Percentiles rank a stretch among this genome's conserved stretches.
Evolutionary conservation across 2,329 filamentous ascomycete genomes (phyloP).

Genomic region (Penicillium sp.): DNA sequence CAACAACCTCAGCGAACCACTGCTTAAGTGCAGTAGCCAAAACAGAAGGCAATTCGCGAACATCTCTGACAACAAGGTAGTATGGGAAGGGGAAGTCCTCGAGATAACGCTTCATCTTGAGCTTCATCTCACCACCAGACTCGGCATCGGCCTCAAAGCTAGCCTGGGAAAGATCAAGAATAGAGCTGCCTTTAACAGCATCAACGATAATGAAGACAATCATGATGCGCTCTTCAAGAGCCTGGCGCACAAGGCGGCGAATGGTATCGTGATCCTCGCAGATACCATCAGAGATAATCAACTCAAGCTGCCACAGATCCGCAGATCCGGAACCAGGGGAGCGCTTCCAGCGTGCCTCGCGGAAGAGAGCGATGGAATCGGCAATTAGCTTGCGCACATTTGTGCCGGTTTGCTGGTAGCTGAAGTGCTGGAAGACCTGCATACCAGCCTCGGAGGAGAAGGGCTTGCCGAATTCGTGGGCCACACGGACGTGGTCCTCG

Average conservation of each 20-base stretch:
- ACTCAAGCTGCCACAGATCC: slow-evolving; percentile 92
- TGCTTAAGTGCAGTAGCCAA: slow-evolving; percentile 86
- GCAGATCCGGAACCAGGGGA: slow-evolving; percentile 51
- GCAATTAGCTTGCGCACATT: slow-evolving; percentile 79
- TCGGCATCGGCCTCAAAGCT: slow-evolving; percentile 70
- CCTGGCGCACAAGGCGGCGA: slow-evolving; percentile 77
- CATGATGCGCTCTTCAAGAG: slow-evolving; percentile 93
- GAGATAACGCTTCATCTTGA: slow-evolving; percentile 86
- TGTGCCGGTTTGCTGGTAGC: slow-evolving; percentile 81
- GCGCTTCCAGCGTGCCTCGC: slow-evolving; percentile 67
- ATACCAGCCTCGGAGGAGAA: slow-evolving; percentile 81
- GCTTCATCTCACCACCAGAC: slow-evolving; percentile 60
- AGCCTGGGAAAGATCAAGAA: slow-evolving; percentile 85
- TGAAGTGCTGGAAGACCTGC: slow-evolving; percentile 81
- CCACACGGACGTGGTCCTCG: slow-evolving; percentile 69
- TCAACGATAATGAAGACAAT: slow-evolving; percentile 98
- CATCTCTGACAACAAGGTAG: slow-evolving; percentile 90
- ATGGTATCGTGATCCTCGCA: slow-evolving; percentile 88
- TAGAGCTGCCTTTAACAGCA: slow-evolving; percentile 56
- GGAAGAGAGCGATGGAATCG: slow-evolving; percentile 78
- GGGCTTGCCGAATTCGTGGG: slow-evolving; percentile 80
- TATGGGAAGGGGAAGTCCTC: slow-evolving; percentile 97
- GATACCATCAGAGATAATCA: slow-evolving; percentile 91
- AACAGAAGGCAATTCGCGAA: slow-evolving; percentile 86
- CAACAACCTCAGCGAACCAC: slow-evolving; percentile 81